phyloP scores from a whole-genome alignment of 306 rosid genomes.

The Sindora glabra region DNA sequence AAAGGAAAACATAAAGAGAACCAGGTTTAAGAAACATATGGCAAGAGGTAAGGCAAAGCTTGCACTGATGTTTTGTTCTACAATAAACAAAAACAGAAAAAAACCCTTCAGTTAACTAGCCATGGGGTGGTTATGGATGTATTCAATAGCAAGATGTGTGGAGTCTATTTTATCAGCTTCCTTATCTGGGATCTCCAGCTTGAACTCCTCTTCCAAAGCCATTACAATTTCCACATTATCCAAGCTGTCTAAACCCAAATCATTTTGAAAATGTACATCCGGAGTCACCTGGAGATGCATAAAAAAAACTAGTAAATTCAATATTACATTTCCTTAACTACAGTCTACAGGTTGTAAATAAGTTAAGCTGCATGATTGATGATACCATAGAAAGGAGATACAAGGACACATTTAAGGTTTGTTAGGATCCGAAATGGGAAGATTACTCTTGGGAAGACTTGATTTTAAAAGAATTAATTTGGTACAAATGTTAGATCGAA shows the following conservation, averaged over 20 bases:
- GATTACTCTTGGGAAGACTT: too few relatives aligned
- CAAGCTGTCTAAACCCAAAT: slow-evolving; percentile 95
- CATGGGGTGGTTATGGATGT: slow-evolving; percentile 87
- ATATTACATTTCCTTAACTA: not conserved
- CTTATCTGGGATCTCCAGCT: slow-evolving; percentile 89
- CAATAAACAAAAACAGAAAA: slow-evolving; percentile 10
- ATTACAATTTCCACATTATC: slow-evolving; percentile 94
- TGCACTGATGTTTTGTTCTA: slow-evolving; percentile 12
- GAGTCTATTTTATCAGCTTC: slow-evolving; percentile 94
- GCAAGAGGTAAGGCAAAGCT: slow-evolving; percentile 8
- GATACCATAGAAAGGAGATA: not conserved
- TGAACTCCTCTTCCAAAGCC: slow-evolving; percentile 97
- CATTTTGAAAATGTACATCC: slow-evolving; percentile 80
- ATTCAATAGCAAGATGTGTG: slow-evolving; percentile 70
- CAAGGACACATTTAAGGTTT: not conserved
- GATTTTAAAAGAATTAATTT: too few relatives aligned
- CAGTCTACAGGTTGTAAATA: too few relatives aligned
- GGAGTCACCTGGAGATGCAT: slow-evolving; percentile 53
- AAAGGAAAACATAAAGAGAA: not conserved
- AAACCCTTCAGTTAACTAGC: slow-evolving; percentile 35
- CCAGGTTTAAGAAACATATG: slow-evolving; percentile 23
- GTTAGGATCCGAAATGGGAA: too few relatives aligned
- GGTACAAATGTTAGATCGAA: too few relatives aligned
- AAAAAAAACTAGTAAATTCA: not conserved
- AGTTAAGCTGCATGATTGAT: not conserved